These are phyloP conservation scores for Flaveria trinervia DNA, from an alignment of 129 eudicot genomes.

Conservation along the genomic window DNA sequence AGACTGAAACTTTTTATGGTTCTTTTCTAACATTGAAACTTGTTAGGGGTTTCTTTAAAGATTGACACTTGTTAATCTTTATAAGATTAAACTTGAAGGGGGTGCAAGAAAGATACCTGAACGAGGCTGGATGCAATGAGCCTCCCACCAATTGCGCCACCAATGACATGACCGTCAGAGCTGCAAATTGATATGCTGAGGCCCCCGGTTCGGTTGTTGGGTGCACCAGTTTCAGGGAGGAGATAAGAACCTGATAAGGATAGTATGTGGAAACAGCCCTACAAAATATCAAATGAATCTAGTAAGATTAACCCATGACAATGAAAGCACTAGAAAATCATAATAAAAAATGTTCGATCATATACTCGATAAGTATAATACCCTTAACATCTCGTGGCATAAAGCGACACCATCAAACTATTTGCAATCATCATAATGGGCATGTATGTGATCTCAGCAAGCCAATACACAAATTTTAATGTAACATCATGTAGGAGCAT, in stretches of 20 bases:
- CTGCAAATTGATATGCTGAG: slow-evolving; percentile 79
- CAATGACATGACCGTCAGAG: slow-evolving; percentile 80
- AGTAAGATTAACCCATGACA: slow-evolving; percentile 6
- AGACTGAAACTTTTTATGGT: neutral
- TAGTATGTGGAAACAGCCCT: slow-evolving; percentile 90
- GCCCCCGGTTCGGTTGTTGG: slow-evolving; percentile 77
- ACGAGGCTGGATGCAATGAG: slow-evolving; percentile 74
- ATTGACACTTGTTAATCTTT: neutral
- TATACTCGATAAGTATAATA: neutral
- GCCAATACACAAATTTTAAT: no score
- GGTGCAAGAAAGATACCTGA: slow-evolving; percentile 52
- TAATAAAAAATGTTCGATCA: neutral
- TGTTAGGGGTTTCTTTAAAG: neutral
- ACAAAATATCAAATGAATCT: slow-evolving; percentile 18
- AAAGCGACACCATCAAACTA: neutral
- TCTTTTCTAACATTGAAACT: neutral
- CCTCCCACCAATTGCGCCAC: slow-evolving; percentile 80
- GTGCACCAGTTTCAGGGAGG: slow-evolving; percentile 70
- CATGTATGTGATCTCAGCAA: neutral
- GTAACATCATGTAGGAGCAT: neutral
- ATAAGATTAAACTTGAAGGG: neutral
- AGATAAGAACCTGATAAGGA: slow-evolving; percentile 89
- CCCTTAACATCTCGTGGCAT: neutral
- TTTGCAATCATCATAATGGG: no score
- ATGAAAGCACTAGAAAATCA: neutral